Base-by-base conservation (phyloP, 2,329 filamentous ascomycete genomes). In the Hortaea sp. region DNA sequence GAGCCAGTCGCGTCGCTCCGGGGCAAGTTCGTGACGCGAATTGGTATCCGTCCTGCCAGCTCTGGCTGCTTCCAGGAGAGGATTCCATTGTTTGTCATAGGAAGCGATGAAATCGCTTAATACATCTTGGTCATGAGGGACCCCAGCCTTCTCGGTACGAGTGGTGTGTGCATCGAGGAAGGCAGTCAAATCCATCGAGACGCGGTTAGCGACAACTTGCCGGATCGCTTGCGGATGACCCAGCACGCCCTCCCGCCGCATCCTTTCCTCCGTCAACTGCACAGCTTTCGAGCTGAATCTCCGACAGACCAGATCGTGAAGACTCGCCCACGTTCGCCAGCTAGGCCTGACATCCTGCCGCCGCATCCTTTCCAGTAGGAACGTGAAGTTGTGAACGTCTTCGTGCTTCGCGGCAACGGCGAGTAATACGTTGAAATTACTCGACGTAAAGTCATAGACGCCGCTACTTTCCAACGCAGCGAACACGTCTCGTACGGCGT, bases 351-450 rank as follows among this genome's bases (percentile, higher is more conserved):
- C 9, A 5, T 42, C 34, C 2, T 51, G 47, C 5, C 49, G 43
- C 5, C 53, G 45, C 59, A 65, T 62, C n/a, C 49, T 35, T 6
- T 46, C 47, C 7, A 61, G 43, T 5, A 52, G 11, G 29, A 55
- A 56, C 12, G 52, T 48, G 42, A 61, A 64, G 38, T 57, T 60
- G 29, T 56, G 52, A 6, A 60, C 32, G 37, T 63, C 57, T 3
- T 53, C 51, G 1, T 35, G 38, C 35, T 49, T 44, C 7, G 57
- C 54, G 5, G 59, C 52, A 3, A 44, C 49, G 7, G 42, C 42
- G n/a, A 65, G 47, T 5, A 58, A 40, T 11, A 49, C 42, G 41
- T 60, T 50, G 46, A 53, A 63, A 27, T 54, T 50, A 3, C 37
- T 34, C 5, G 48, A 37, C 20, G 34, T 45, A 5, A 61, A 39